Percentiles rank a stretch among this genome's conserved stretches.
Conservation (phyloP, 2,329 filamentous ascomycete species). For the Penicillium sclerotiorum region DNA sequence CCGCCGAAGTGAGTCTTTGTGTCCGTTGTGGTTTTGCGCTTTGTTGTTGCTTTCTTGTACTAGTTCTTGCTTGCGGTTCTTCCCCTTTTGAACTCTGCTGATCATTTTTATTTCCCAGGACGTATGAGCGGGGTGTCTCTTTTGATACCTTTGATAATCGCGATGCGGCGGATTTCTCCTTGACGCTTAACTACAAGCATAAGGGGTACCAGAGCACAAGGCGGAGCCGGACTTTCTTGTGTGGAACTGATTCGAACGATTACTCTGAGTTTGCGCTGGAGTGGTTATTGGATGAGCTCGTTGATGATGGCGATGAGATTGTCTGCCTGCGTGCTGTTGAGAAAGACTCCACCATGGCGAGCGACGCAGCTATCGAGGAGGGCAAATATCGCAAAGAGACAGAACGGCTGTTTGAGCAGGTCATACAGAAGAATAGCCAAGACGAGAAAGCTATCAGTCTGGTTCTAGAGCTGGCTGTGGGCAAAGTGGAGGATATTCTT, state of each 20-base stretch:
- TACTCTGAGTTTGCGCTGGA: constrained; percentile 92
- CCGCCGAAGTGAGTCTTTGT: constrained; percentile 47
- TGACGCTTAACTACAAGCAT: constrained; percentile 84
- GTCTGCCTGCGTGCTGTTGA: constrained; percentile 88
- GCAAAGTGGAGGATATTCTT: constrained; percentile 87
- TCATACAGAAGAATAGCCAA: constrained; percentile 77
- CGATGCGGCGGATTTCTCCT: constrained; percentile 69
- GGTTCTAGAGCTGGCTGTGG: constrained; percentile 82
- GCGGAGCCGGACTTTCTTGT: constrained; percentile 84
- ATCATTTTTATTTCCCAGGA: too few species aligned
- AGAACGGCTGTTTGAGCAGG: constrained; percentile 70
- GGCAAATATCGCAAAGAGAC: constrained; percentile 77
- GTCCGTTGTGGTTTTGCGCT: too few species aligned
- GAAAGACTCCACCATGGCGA: constrained; percentile 72
- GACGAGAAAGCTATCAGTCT: constrained; percentile 80
- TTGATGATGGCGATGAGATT: constrained; percentile 91
- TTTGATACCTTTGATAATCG: constrained; percentile 73
- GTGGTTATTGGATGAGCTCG: constrained; percentile 88
- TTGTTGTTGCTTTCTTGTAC: background rate
- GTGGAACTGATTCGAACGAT: constrained; percentile 85
- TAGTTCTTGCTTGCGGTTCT: background rate
- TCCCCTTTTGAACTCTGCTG: background rate
- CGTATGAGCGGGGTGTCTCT: constrained; percentile 69
- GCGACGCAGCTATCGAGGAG: constrained; percentile 62
- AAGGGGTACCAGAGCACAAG: constrained; percentile 80